Percentiles rank a stretch among this genome's conserved stretches.
Conservation (phyloP, 768 basidiomycete species). For the Amanita fuliginea region DNA sequence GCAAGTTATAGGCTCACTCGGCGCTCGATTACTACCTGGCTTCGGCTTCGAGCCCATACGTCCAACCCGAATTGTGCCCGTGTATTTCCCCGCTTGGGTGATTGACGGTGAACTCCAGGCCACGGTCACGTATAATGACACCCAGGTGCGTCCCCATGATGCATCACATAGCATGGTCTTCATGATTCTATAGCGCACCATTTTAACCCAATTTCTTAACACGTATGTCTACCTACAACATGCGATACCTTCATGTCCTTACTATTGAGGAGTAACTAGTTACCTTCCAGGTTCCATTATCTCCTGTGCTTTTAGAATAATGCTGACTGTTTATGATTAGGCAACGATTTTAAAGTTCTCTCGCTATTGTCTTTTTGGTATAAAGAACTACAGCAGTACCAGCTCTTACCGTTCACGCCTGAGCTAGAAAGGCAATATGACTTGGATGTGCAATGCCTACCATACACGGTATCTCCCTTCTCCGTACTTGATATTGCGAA, state of each 20-base stretch:
- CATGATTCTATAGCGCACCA: conserved; percentile 15
- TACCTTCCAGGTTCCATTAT: conserved; percentile 31
- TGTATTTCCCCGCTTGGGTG: conserved; percentile 58
- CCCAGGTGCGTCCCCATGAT: conserved; percentile 16
- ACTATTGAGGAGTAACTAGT: conserved; percentile 17
- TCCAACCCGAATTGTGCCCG: conserved; percentile 36
- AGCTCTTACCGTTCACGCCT: conserved; percentile 35
- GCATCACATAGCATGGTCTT: not conserved
- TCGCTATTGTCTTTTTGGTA: conserved; percentile 31
- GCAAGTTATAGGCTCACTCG: conserved; percentile 16
- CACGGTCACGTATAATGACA: conserved; percentile 16
- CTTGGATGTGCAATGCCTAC: conserved; percentile 41
- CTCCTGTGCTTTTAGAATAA: not conserved
- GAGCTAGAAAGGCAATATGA: conserved; percentile 37
- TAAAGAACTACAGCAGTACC: conserved; percentile 11
- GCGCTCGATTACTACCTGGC: conserved; percentile 26
- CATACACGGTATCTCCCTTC: conserved; percentile 45
- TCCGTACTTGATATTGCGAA: conserved; percentile 27
- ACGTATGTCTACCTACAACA: conserved; percentile 29
- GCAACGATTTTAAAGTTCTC: conserved; percentile 32
- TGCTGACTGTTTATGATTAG: conserved; percentile 15
- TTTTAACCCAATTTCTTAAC: conserved; percentile 26
- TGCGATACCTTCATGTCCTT: conserved; percentile 4
- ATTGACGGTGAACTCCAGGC: conserved; percentile 42
- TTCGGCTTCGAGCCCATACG: conserved; percentile 26